A percentile compares a stretch with the other conserved stretches of the same genome.
phyloP scores from a whole-genome alignment of 2,329 filamentous ascomycete genomes.

The Chaetomium strumarium region DNA sequence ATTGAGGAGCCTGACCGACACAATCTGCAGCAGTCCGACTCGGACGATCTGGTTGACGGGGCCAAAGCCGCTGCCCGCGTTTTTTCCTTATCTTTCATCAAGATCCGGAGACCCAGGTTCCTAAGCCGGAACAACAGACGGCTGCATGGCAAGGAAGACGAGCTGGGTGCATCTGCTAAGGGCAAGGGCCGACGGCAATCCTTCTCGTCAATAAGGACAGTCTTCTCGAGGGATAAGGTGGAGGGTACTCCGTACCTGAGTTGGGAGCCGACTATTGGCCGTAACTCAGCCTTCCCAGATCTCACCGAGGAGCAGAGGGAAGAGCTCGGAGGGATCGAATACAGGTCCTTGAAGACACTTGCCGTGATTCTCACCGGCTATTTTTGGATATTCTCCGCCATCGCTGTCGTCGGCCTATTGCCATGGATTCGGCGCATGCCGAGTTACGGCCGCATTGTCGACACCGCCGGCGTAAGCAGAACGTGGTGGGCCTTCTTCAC shows the following conservation, averaged over 20 bases:
- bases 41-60: slow-evolving; percentile 40
- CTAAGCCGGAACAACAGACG: slow-evolving; percentile 35
- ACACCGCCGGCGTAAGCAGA: slow-evolving; percentile 53
- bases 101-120: slow-evolving; percentile 10
- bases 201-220: slow-evolving; percentile 53
- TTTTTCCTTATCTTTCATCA: slow-evolving; percentile 31
- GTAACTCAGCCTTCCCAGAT: slow-evolving; percentile 89
- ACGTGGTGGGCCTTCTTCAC: slow-evolving; percentile 95
- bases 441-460: slow-evolving; percentile 61
- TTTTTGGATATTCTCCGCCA: slow-evolving; percentile 74
- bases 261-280: slow-evolving; percentile 84
- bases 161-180: slow-evolving; percentile 15
- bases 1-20: slow-evolving; percentile 57
- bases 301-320: slow-evolving; percentile 87
- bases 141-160: slow-evolving; percentile 33
- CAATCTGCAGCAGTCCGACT: slow-evolving; percentile 32
- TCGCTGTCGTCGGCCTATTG: slow-evolving; percentile 66
- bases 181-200: slow-evolving; percentile 40
- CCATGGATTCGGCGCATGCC: slow-evolving; percentile 69
- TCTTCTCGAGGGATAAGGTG: slow-evolving; percentile 47
- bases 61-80: slow-evolving; percentile 37
- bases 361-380: slow-evolving; percentile 73
- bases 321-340: slow-evolving; percentile 93
- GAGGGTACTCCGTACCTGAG: slow-evolving; percentile 79
- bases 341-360: slow-evolving; percentile 82